Conservation (phyloP, 192 early-diverging fungal species). For the Pilaira anomala region DNA sequence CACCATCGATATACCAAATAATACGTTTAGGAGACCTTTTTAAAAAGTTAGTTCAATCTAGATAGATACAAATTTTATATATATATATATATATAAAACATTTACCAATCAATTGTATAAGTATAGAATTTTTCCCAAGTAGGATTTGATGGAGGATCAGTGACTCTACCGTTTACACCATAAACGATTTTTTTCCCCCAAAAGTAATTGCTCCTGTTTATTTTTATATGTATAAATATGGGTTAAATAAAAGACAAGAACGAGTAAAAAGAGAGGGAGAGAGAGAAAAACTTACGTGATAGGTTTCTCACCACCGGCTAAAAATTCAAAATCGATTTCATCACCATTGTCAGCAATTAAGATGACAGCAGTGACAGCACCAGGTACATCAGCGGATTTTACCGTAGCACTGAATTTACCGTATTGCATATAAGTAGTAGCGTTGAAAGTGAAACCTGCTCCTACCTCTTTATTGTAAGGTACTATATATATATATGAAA, state of each 20-base stretch:
- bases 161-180: constrained; percentile 21
- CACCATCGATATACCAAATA: constrained; percentile 46
- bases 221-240: too few relatives aligned
- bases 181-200: constrained; percentile 18
- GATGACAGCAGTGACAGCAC: constrained; percentile 41
- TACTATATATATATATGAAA: background rate
- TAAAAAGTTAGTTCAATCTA: background rate
- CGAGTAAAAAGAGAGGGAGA: background rate
- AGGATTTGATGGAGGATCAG: constrained; percentile 3
- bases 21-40: constrained; percentile 34
- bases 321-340: constrained; percentile 52
- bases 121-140: constrained; percentile 38
- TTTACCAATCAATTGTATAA: constrained; percentile 49
- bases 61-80: background rate
- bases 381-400: constrained; percentile 32
- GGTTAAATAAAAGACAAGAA: background rate
- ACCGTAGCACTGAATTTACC: constrained; percentile 38
- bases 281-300: background rate
- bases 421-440: constrained; percentile 33
- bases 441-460: constrained; percentile 18
- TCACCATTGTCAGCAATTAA: constrained; percentile 41
- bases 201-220: constrained; percentile 32
- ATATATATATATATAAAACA: too few relatives aligned
- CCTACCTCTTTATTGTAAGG: constrained; percentile 20
- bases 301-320: constrained; percentile 28